Evolutionary conservation across 148 eudicot species (phyloP), one percentile per base, ranked within the genome.

Genomic region (Spergularia marina): DNA sequence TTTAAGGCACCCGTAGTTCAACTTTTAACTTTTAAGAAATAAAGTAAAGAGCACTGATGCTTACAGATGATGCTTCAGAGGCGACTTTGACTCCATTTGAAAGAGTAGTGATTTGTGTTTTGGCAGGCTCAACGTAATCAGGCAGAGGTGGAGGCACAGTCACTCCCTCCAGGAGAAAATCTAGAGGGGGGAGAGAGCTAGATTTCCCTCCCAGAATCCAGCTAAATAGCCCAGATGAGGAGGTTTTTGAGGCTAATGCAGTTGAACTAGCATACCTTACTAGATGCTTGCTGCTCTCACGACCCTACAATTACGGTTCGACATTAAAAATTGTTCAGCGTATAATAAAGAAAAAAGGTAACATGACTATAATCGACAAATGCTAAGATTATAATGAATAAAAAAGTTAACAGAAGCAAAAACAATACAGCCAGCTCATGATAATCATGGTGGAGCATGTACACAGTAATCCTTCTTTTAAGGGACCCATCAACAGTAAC

Each of bases 1-100:
- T 44, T 6, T 44, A 65, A 58, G 68, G 55, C 18, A 54, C 47
- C 17, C 39, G 36, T 1, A 30, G 36, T 30, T 44, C 0, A 44
- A 44, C 1, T 9, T 41, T 44, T 44, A 44, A 44, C 36, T 2
- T 2, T 30, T 30, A 44, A 44, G 49, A 44, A 54, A 54, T 13
- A 68, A 3, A 63, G 18, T 78, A 68, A 57, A 39, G 34, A 62
- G 59, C 51, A 52, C 16, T 20, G 47, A 52, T 34, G 80, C 95
- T 72, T 88, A 89, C 99, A 79, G 82, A 75, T 59, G 97, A 88
- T 58, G 89, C 79, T 78, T 96, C 97, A n/a, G 99, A 91, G 54
- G 99, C 99, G 30, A 96, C 74, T 83, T 85, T 96, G 76, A 88
- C 79, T 36, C 98, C 98, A 84, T 96, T 96, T 10, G 90, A 62